Conservation (phyloP, 192 early-diverging fungal species). For the Rhizophagus sp. region DNA sequence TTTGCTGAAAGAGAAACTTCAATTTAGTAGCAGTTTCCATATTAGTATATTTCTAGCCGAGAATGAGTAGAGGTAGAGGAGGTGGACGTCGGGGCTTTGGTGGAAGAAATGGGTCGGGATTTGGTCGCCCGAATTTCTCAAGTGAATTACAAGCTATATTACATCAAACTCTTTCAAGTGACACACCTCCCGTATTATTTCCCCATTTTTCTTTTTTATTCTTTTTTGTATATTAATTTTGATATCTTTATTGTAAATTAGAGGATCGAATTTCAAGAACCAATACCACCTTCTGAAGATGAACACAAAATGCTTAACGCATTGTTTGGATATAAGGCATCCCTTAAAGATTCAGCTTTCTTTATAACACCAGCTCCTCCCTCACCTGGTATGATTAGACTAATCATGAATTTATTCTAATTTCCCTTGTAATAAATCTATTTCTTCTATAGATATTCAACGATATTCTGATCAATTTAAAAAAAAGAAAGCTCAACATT, state of each 20-base stretch:
- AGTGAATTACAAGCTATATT: slow-evolving; percentile 8
- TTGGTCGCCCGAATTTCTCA: background rate
- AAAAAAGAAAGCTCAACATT: background rate
- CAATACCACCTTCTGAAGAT: background rate
- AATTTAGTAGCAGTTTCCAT: no score
- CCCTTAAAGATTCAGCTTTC: slow-evolving; percentile 25
- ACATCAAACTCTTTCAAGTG: background rate
- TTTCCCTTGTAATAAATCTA: background rate
- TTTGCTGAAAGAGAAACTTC: no score
- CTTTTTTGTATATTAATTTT: background rate
- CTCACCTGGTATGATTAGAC: background rate
- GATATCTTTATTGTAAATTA: background rate
- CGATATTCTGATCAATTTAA: slow-evolving; percentile 25
- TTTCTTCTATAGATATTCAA: slow-evolving; percentile 8
- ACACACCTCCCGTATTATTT: background rate
- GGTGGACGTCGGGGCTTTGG: background rate
- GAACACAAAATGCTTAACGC: slow-evolving; percentile 5
- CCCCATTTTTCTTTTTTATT: background rate
- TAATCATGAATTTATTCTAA: background rate
- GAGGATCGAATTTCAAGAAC: slow-evolving; percentile 6
- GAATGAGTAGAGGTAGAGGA: slow-evolving; percentile 20
- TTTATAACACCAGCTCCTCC: background rate
- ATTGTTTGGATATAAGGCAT: slow-evolving; percentile 12
- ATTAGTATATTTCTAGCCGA: no score
- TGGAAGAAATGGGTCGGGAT: background rate